Evolutionary conservation across 345 rosid genomes (phyloP), one percentile per base, ranked within the genome.

Genomic region (Schrenkiella parvula): DNA sequence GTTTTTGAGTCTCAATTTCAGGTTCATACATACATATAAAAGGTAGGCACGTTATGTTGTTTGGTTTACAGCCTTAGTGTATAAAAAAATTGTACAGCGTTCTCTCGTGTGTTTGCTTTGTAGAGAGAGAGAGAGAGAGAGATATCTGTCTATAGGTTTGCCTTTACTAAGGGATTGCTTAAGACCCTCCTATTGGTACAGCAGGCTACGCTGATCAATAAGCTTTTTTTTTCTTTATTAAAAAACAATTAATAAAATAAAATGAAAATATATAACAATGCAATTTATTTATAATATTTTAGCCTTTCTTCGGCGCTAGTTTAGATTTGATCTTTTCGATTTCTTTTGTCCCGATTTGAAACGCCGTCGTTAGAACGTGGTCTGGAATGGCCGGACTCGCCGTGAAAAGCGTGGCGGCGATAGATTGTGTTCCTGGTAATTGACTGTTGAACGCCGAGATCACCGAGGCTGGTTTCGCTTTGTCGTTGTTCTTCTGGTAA

Each of bases 401-500:
- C 3, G 80, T 14, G 31, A 86, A 85, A 70, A 88, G 74, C 3
- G 91, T 79, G 5, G 35, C 34, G 2, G 86, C 84, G 7, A 88
- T 74, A 3, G 86, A 82, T 69, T 88, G 93, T 13, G 89, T 83
- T 25, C 93, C 93, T 1, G 93, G 85, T 71, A 84, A 43, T 15
- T 86, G 93, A 64, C 91, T 88, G 68, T 83, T 88, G 55, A 88
- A 88, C 0, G 86, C 88, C 2, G 86, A 39, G 21, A 88, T 69
- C 42, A 78, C 86, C 0, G 91, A 50, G 0, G 91, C 76, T 6
- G 85, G 78, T 13, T 61, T 47, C 25, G 65, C 57, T 39, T 66
- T 76, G 5, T 86, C 85, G 5, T 82, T 83, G 56, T 88, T 88
- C 82, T 86, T 82, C 84, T 88, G 89, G 76, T 82, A 88, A 64